Evolutionary conservation across 2,329 filamentous ascomycete genomes (phyloP), one percentile per base, ranked within the genome.

Genomic region (Nemania abortiva): DNA sequence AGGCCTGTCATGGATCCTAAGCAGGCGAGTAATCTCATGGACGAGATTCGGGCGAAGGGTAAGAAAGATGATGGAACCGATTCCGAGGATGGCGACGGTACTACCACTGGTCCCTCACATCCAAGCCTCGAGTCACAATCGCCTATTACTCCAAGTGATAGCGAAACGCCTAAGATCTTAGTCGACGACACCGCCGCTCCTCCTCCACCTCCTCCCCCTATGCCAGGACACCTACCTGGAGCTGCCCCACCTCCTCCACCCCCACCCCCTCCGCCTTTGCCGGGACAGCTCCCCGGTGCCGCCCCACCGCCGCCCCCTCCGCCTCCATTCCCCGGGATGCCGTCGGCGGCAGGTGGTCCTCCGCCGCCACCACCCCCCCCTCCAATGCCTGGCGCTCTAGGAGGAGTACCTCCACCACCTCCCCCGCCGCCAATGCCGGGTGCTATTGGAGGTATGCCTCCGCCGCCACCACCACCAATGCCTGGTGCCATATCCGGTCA

Each of bases 11-110:
- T 89, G 74, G 86, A 89, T 73, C 87, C 81, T 81, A 94, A 84
- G 85, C 91, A 84, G 84, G 89, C 85, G 84, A 89, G 78, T 79
- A 95, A 82, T 77, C 91, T 84, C 82, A 86, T 83, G 85, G 84
- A 82, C 76, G 89, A 97, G 80, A 91, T 97, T 73, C 88, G 89
- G 39, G 88, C 90, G 59, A 96, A 92, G 81, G 88, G 95, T 76
- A 91, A 91, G 81, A 88, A 84, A 69, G 89, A 90, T 75, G 92
- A 92, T 76, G 91, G 85, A 54, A 93, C 91, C 77, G 92, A 94
- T 74, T 91, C 90, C 37, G 91, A 92, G 74, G 88, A 89, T 49
- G 88, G 86, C 50, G 91, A 92, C 74, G 89, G 89, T 62, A 85
- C 91, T 67, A 92, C 91, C 1, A 93, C 92, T 42, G 92, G 91